Evolutionary conservation across 202 grass and related monocot genomes (phyloP), one percentile per base, ranked within the genome.

Genomic region (Carex arenaria): DNA sequence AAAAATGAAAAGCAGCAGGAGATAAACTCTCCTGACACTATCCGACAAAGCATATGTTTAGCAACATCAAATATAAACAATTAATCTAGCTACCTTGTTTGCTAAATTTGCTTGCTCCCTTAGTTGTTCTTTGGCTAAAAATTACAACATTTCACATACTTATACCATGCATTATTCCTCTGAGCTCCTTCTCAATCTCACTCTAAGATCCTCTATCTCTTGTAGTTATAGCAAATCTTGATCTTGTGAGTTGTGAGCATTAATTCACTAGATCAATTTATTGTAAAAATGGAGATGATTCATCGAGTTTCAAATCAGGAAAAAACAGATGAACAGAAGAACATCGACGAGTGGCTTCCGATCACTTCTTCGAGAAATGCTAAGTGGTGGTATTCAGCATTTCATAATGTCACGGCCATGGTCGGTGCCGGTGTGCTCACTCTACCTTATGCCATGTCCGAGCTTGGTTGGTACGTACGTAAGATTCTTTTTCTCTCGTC

Each of bases 351-450:
- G 17, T 91, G 89, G 89, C 86, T 91, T 0, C 89, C 89, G 18
- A 80, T 91, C 83, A 86, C 83, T 6, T 86, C 83, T 13, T 88
- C 72, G 3, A 65, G 89, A 10, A 86, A 88, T 12, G 91, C 34
- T 38, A 93, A 90, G 32, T 93, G 91, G 91, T 93, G 91, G 91
- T 93, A 93, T 63, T 86, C 85, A 42, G 90, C 86, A n/a, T 91
- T 91, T 85, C 81, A 83, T 87, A 97, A 97, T 87, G 92, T 97
- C 73, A 97, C 92, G 0, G 94, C 94, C 81, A 94, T 97, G 94
- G 94, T 97, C 0, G 92, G 94, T 3, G 94, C 94, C 7, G 94
- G 94, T 12, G 94, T 97, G 18, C 92, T 97, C 64, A 87, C 59
- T 80, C 42, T 80, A 30, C 78, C 78, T 0, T 80, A 80, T 40